Conservation (phyloP, 192 early-diverging fungal genomes). For the Coemansia sp. region DNA sequence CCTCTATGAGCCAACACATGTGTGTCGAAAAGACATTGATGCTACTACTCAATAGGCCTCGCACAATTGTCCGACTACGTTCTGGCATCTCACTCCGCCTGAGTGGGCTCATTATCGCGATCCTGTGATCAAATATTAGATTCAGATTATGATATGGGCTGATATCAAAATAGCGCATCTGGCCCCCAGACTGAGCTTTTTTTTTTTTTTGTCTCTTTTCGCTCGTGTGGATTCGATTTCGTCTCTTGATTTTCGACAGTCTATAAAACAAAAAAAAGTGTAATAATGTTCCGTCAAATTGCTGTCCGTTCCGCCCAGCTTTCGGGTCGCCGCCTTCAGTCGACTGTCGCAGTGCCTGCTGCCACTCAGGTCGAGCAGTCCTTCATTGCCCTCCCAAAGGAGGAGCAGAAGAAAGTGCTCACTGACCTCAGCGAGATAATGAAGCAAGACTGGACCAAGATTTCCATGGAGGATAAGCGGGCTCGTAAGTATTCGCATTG, state of each 20-base stretch:
- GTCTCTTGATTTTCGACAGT: conserved; percentile 7
- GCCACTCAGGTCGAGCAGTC: conserved; percentile 53
- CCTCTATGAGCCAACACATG: neutral
- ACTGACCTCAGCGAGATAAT: conserved; percentile 80
- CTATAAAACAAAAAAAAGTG: conserved; percentile 9
- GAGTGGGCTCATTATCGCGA: neutral
- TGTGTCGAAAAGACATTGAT: neutral
- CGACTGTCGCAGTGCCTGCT: conserved; percentile 41
- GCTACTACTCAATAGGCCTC: neutral
- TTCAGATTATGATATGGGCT: neutral
- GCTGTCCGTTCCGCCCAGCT: conserved; percentile 57
- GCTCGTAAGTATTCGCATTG: conserved; percentile 59
- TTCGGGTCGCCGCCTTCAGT: conserved; percentile 69
- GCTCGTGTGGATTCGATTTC: conserved; percentile 14
- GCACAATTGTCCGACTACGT: too few species aligned
- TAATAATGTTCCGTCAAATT: conserved; percentile 66
- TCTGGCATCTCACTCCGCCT: neutral
- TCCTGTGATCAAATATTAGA: conserved; percentile 6
- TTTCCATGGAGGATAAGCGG: conserved; percentile 93
- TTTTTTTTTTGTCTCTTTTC: conserved; percentile 8
- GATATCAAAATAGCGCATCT: neutral
- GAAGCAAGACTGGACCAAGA: conserved; percentile 94
- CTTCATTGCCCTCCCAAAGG: conserved; percentile 71
- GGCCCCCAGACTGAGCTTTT: neutral
- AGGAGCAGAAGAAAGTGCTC: conserved; percentile 82